phyloP scores from a whole-genome alignment of 768 basidiomycete genomes.

The Macrolepiota dolichaula region DNA sequence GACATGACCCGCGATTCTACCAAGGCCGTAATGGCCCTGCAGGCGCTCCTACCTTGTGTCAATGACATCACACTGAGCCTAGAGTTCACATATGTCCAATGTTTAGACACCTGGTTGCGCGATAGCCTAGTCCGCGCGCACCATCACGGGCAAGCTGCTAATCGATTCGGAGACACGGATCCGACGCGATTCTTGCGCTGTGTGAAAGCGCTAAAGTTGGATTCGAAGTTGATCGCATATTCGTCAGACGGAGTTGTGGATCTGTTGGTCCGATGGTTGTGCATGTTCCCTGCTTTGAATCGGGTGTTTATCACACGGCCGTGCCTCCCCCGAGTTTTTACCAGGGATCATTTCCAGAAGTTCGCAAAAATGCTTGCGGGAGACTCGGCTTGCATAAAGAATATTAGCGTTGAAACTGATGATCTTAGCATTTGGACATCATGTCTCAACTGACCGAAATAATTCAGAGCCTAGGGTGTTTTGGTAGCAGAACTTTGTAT shows the following conservation, averaged over 20 bases:
- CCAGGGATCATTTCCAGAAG: conserved; percentile 1
- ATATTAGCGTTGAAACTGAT: conserved; percentile 2
- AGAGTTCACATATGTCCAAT: conserved; percentile 7
- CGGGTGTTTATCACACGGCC: conserved; percentile 8
- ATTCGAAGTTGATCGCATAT: conserved; percentile 5
- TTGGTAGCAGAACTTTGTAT: neutral
- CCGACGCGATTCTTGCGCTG: conserved; percentile 1
- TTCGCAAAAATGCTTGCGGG: conserved; percentile 1
- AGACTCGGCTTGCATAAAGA: conserved; percentile 1
- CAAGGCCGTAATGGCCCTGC: conserved; percentile 7
- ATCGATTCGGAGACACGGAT: neutral
- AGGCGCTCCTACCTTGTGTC: conserved; percentile 5
- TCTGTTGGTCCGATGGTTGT: conserved; percentile 5
- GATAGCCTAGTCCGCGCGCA: conserved; percentile 1
- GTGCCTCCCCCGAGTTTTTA: conserved; percentile 5
- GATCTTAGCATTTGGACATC: conserved; percentile 7
- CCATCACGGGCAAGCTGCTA: neutral
- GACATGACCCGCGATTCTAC: conserved; percentile 9
- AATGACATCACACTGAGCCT: conserved; percentile 9
- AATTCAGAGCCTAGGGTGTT: neutral
- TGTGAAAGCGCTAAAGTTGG: conserved; percentile 4
- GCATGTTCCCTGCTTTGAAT: conserved; percentile 9
- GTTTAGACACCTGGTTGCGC: conserved; percentile 6
- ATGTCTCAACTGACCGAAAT: neutral
- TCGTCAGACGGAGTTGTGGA: conserved; percentile 1